Evolutionary conservation across 441 rosid genomes (phyloP), one percentile per base, ranked within the genome.

Genomic region (Pelargonium fulgidum): DNA sequence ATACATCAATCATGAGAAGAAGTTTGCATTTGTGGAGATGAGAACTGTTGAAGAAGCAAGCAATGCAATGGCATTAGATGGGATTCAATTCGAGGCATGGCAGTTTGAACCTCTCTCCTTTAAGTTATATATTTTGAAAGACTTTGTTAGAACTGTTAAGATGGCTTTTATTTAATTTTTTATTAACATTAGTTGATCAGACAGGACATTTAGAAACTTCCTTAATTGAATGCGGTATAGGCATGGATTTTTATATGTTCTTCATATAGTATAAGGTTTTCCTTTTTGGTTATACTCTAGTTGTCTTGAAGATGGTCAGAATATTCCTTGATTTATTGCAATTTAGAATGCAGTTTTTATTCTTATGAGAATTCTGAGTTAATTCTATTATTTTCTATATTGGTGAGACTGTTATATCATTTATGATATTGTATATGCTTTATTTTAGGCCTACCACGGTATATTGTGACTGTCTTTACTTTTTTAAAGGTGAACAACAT

Each of bases 1-100:
- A 54, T 82, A 82, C 77, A 82, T 82, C 44, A 82, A 82, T 68
- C 79, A 82, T 65, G 83, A 82, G 62, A 82, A 82, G 76, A 82
- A 82, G 66, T 82, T 82, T 77, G 85, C 80, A 13, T 82, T 82
- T 72, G 85, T 82, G 72, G 85, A 82, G 75, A 82, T 82, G 85
- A 77, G 85, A 72, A 70, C 85, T 48, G 85, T 82, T 52, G 83
- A 82, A 64, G 83, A 80, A 70, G 85, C 85, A 3, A 80, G 83
- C 64, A 82, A 80, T 70, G 85, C 85, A 65, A 82, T 82, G 85
- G 73, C 85, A n/a, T 75, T 82, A 64, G 85, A 82, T 67, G 83
- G 85, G 62, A 82, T 82, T 70, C 72, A 78, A 62, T 82, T 82
- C 66, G 85, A 82, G 83, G 85, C 65, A 76, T 65, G 69, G 24